phyloP scores from a whole-genome alignment of 2,329 filamentous ascomycete genomes.

The Xylaria sp. region DNA sequence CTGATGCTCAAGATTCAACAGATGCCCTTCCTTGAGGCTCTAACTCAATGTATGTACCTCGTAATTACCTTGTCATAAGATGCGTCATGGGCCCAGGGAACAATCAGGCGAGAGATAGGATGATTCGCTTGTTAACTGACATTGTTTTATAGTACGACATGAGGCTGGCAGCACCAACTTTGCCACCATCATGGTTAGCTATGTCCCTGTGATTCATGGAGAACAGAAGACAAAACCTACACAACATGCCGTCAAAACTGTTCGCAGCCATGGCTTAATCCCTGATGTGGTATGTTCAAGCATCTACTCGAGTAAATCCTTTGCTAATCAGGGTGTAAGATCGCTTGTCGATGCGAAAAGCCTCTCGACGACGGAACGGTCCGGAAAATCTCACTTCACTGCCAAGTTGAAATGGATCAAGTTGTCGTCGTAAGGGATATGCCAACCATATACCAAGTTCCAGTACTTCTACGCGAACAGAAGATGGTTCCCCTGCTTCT shows the following conservation, averaged over 20 bases:
- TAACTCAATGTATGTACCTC: conserved; percentile 67
- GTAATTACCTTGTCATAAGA: too few species aligned
- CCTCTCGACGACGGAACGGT: conserved; percentile 78
- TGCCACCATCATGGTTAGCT: conserved; percentile 87
- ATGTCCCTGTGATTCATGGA: conserved; percentile 75
- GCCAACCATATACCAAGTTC: conserved; percentile 91
- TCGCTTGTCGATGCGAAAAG: conserved; percentile 90
- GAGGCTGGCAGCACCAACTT: conserved; percentile 82
- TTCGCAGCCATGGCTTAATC: conserved; percentile 80
- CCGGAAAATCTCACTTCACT: conserved; percentile 88
- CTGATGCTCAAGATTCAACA: conserved; percentile 81
- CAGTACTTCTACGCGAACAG: conserved; percentile 88
- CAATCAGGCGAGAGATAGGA: not conserved
- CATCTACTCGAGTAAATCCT: conserved; percentile 20
- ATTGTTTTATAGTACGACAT: conserved; percentile 64
- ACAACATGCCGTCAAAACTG: conserved; percentile 85
- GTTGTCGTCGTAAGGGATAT: conserved; percentile 92
- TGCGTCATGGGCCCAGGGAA: too few species aligned
- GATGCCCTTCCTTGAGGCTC: conserved; percentile 86
- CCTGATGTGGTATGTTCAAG: conserved; percentile 69
- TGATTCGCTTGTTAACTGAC: not conserved
- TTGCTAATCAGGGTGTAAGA: conserved; percentile 58
- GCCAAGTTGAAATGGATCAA: conserved; percentile 85
- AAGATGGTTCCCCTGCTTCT: conserved; percentile 75
- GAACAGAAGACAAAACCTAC: conserved; percentile 98